phyloP scores from a whole-genome alignment of 2,329 filamentous ascomycete genomes.

The Phaeophleospora eucalypticola region DNA sequence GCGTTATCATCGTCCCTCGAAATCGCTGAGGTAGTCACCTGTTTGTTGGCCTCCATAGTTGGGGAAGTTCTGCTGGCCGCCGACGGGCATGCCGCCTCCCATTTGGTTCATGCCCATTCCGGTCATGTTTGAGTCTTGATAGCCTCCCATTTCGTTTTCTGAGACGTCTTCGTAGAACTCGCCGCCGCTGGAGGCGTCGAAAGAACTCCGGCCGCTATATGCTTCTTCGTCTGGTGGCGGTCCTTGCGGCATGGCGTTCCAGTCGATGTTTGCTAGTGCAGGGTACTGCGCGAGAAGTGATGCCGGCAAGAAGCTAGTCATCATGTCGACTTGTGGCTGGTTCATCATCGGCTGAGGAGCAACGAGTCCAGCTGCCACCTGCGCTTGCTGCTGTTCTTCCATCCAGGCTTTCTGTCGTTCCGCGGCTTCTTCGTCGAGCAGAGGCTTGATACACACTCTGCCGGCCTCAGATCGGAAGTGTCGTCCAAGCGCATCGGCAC shows the following conservation, averaged over 20 bases:
- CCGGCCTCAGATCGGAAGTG: conserved; percentile 93
- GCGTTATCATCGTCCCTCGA: conserved; percentile 30
- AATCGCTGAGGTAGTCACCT: conserved; percentile 31
- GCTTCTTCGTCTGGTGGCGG: conserved; percentile 42
- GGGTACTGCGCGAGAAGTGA: conserved; percentile 90
- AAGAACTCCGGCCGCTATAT: conserved; percentile 71
- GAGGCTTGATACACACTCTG: conserved; percentile 92
- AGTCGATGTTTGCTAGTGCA: conserved; percentile 84
- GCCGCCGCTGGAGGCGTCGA: conserved; percentile 67
- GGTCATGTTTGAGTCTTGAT: conserved; percentile 21
- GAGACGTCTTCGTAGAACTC: conserved; percentile 68
- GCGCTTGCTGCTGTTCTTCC: conserved; percentile 54
- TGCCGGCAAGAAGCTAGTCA: conserved; percentile 70
- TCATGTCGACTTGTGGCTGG: conserved; percentile 47
- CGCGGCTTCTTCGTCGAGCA: conserved; percentile 87
- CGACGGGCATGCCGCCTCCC: conserved; percentile 17
- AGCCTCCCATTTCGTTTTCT: conserved; percentile 45
- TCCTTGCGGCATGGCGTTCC: conserved; percentile 67
- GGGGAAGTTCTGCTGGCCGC: conserved; percentile 15
- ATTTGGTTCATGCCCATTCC: conserved; percentile 22
- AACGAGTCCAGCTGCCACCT: conserved; percentile 38
- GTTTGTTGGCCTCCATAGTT: conserved; percentile 13
- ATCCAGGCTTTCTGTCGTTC: conserved; percentile 73
- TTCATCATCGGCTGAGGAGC: conserved; percentile 30
- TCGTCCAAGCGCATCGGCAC: conserved; percentile 81